Base-by-base conservation (phyloP, 345 rosid species). In the Bruguiera gymnorhiza region DNA sequence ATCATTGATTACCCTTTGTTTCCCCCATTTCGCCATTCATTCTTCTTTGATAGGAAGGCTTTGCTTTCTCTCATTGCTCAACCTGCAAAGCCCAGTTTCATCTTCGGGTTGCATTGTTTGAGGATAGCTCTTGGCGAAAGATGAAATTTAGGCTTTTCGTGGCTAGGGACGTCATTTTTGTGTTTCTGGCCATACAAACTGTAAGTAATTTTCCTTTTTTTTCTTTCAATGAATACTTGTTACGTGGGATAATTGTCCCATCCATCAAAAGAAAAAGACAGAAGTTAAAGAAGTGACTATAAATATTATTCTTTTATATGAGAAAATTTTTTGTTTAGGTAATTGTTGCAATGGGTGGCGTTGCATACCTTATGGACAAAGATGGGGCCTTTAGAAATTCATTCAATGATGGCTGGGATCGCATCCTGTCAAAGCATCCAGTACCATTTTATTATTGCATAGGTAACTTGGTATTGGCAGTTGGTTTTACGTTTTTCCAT, bases 391-490 rank as follows among this genome's bases (percentile, higher is more conserved):
- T 95, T 70, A 85, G 96, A 57, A 89, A 95, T 71, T 95, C 96
- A 48, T 95, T 95, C 78, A 88, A 87, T 76, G 97, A 89, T 81
- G 88, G 91, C 52, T 95, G 96, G 99, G 97, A 95, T 79, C 96
- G 92, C 57, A 84, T 89, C 62, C 67, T 91, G 67, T 91, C 97
- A 9, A 95, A 84, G 65, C 97, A 89, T 83, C 99, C 99, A 43
- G 82, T 91, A 69, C 97, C 99, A 16, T 95, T 95, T 77, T 95
- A 88, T 70, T 95, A 95, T 64, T 91, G 97, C 80, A 86, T 95
- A 24, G 99, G 97, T 95, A 83, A 75, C 39, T 31, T 66, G 27
- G 36, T 27, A 56, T 69, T 58, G 11, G 8, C 0, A 24, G 13
- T 60, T 37, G 0, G 10, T 26, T 63, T 24, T 66, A 18, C 62